These are phyloP conservation scores for Trichocladium uniseriatum DNA, from an alignment of 495 filamentous ascomycete species.

Conservation along the genomic window DNA sequence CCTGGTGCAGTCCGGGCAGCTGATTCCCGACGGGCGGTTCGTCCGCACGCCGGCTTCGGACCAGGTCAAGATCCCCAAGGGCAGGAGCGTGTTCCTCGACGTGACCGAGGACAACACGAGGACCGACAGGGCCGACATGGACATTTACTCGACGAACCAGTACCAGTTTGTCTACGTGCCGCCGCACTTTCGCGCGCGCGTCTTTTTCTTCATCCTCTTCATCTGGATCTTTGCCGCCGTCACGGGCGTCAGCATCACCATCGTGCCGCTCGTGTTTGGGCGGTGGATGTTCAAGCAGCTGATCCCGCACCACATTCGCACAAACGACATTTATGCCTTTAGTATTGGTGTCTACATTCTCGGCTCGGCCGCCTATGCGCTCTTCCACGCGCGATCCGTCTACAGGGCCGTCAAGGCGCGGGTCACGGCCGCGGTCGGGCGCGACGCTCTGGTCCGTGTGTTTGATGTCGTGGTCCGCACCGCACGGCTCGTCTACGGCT, in stretches of 20 bases:
- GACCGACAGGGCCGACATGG: constrained; percentile 52
- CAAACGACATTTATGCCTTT: constrained; percentile 96
- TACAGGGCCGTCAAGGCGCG: constrained; percentile 30
- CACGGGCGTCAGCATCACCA: constrained; percentile 82
- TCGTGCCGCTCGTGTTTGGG: constrained; percentile 76
- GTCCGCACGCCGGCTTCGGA: constrained; percentile 87
- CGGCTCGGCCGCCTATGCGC: constrained; percentile 51
- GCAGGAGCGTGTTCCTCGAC: constrained; percentile 66
- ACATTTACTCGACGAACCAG: constrained; percentile 59
- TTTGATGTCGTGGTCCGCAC: constrained; percentile 17
- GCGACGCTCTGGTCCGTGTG: constrained; percentile 26
- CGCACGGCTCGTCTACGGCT: constrained; percentile 58
- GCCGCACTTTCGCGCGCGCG: constrained; percentile 68
- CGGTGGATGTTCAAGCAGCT: constrained; percentile 60
- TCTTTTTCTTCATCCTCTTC: constrained; percentile 75
- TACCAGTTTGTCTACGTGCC: constrained; percentile 85
- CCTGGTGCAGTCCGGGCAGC: constrained; percentile 36
- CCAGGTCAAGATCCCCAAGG: constrained; percentile 87
- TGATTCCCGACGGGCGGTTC: constrained; percentile 63
- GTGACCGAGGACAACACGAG: constrained; percentile 62
- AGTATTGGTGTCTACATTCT: constrained; percentile 76
- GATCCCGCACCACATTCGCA: constrained; percentile 55
- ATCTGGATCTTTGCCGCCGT: constrained; percentile 91
- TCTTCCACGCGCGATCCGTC: constrained; percentile 44
- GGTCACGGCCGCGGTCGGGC: constrained; percentile 15